Evolutionary conservation across 768 basidiomycete genomes (phyloP), one percentile per base, ranked within the genome.

Genomic region (Aureoboletus auriporus): DNA sequence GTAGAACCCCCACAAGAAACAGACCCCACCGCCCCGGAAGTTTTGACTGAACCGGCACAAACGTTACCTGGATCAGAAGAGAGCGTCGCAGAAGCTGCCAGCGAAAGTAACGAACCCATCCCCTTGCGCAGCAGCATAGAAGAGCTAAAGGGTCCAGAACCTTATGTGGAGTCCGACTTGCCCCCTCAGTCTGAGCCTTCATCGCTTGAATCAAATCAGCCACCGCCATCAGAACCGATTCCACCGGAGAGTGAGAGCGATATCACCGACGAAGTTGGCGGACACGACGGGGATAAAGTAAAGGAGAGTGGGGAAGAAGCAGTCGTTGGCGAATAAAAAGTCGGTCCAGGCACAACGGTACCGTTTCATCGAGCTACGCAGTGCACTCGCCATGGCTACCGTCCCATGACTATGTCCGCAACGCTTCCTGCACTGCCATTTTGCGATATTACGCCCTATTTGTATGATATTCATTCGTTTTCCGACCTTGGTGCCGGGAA

Each of bases 181-280:
- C 35, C 44, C 1, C 29, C 46, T 6, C 30, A 40, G 3, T 35
- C 49, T 20, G 52, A 60, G 38, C 47, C 35, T 6, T 9, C 20
- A 23, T 23, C 48, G 8, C 55, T 67, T 27, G 62, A 67, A 38
- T 47, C 68, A 47, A 64, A 44, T 36, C 66, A 64, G 26, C 66
- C 64, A 38, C 60, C 59, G 11, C 60, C 65, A 26, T 64, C 66
- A 36, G 65, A 66, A 34, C 64, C 66, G 9, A 54, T 66, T 35
- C 64, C 62, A 0, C 65, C 65, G 46, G 65, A 66, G 51, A 67
- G 55, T 46, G 63, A 65, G 48, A 62, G 67, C 54, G 65, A 68
- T 61, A 68, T 66, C 57, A 62, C 65, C 52, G 67, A 68, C 36
- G 64, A 68, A 46, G 59, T 43, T 38, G 51, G 39, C 46, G 59